A percentile compares a stretch with the other conserved stretches of the same genome.
phyloP scores from a whole-genome alignment of 176 grass and related monocot genomes.

The Phragmites australis region DNA sequence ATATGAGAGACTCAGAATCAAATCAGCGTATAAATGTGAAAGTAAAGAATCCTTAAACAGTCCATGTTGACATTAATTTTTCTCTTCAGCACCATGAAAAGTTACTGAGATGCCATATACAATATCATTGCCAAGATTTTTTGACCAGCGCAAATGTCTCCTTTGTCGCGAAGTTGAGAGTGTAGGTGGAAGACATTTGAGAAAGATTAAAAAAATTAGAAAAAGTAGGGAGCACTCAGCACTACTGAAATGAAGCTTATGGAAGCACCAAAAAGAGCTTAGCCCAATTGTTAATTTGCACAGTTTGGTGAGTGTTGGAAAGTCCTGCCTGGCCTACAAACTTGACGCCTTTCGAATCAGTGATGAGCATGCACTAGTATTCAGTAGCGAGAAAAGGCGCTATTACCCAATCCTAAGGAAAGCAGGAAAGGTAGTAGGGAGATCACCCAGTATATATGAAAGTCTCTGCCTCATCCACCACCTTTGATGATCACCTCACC shows the following conservation, averaged over 20 bases:
- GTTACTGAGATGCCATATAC: background rate
- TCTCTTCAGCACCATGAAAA: slow-evolving; percentile 16
- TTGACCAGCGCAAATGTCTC: slow-evolving; percentile 3
- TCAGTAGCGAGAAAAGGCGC: slow-evolving; percentile 1
- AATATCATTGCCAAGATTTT: background rate
- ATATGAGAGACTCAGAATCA: slow-evolving; percentile 22
- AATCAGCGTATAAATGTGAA: background rate
- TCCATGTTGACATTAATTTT: background rate
- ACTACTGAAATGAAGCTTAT: background rate
- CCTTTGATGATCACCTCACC: background rate
- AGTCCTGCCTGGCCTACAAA: slow-evolving; percentile 1
- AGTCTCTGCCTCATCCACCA: slow-evolving; percentile 32
- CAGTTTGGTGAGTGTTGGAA: slow-evolving; percentile 15
- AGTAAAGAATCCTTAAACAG: slow-evolving; percentile 1
- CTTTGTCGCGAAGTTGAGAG: background rate
- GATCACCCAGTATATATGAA: slow-evolving; percentile 36
- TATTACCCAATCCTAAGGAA: slow-evolving; percentile 26
- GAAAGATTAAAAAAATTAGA: background rate
- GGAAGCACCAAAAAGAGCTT: slow-evolving; percentile 14
- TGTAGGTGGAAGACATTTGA: background rate
- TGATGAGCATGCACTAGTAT: slow-evolving; percentile 15
- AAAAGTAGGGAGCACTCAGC: slow-evolving; percentile 7
- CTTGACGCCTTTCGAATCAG: slow-evolving; percentile 4
- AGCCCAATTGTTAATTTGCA: background rate
- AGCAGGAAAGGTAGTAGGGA: slow-evolving; percentile 26